These are phyloP conservation scores for Penicillium sp. DNA, from an alignment of 2,329 filamentous ascomycete genomes.

Conservation along the genomic window DNA sequence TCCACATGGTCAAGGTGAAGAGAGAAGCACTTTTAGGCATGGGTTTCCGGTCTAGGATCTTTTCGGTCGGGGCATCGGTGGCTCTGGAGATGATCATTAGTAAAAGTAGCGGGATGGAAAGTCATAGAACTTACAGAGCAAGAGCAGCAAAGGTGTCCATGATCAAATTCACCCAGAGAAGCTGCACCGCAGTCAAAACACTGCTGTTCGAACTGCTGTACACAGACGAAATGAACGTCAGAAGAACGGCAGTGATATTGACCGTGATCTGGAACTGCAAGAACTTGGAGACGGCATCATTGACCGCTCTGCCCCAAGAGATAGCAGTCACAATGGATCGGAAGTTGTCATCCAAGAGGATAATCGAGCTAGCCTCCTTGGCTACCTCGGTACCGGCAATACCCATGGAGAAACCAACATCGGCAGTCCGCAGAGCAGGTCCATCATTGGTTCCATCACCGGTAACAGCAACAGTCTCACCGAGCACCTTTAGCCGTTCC, in stretches of 20 bases:
- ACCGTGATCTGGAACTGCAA: conserved; percentile 64
- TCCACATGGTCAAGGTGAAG: conserved; percentile 94
- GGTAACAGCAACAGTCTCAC: conserved; percentile 58
- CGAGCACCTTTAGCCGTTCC: conserved; percentile 55
- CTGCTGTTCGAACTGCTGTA: conserved; percentile 62
- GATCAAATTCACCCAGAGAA: conserved; percentile 94
- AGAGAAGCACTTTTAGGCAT: conserved; percentile 67
- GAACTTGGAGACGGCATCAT: conserved; percentile 63
- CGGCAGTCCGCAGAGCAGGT: conserved; percentile 59
- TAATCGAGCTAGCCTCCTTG: conserved; percentile 63
- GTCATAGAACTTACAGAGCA: conserved; percentile 59
- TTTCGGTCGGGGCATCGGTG: conserved; percentile 80
- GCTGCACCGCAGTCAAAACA: conserved; percentile 80
- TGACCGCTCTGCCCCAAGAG: conserved; percentile 63
- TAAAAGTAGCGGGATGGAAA: too few relatives aligned
- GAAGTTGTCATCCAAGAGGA: conserved; percentile 63
- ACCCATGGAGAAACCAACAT: conserved; percentile 65
- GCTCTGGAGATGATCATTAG: conserved; percentile 43
- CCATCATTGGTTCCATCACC: conserved; percentile 64
- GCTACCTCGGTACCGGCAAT: conserved; percentile 62
- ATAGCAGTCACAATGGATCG: conserved; percentile 59
- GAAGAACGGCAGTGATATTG: conserved; percentile 81
- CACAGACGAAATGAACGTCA: conserved; percentile 84
- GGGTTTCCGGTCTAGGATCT: conserved; percentile 73
- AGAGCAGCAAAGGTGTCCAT: conserved; percentile 94